phyloP scores from a whole-genome alignment of 441 rosid species.

The Hura crepitans region DNA sequence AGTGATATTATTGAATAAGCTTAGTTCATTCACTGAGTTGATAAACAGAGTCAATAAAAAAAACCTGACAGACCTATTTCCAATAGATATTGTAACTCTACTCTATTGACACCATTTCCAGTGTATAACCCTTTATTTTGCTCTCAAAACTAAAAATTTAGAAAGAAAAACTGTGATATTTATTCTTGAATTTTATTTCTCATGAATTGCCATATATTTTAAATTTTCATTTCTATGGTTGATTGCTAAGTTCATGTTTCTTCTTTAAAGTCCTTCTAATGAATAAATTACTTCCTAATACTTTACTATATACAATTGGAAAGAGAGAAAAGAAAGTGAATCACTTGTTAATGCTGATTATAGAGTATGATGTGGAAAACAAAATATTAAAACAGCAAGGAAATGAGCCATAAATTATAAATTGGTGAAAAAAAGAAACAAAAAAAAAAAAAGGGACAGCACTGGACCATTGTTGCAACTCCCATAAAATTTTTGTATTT shows the following conservation, averaged over 20 bases:
- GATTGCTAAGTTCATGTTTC: too few relatives aligned
- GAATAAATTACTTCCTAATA: neutral
- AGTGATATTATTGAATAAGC: neutral
- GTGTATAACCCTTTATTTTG: too few relatives aligned
- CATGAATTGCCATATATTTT: too few relatives aligned
- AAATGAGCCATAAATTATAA: conserved; percentile 22
- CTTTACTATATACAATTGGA: neutral
- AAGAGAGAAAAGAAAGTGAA: neutral
- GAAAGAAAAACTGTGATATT: too few relatives aligned
- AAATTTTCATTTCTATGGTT: too few relatives aligned
- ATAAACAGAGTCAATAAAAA: neutral
- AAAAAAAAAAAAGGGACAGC: conserved; percentile 3
- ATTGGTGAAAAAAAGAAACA: conserved; percentile 3
- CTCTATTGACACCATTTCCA: too few relatives aligned
- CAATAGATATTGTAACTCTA: too few relatives aligned
- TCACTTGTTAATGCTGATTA: neutral
- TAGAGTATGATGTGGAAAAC: neutral
- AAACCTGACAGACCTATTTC: too few relatives aligned
- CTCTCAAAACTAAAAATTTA: too few relatives aligned
- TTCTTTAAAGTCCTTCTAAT: too few relatives aligned
- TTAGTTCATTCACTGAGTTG: neutral
- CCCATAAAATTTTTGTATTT: conserved; percentile 25
- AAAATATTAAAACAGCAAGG: conserved; percentile 14
- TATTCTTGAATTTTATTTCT: too few relatives aligned
- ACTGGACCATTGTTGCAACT: conserved; percentile 17